Base-by-base conservation (phyloP, 2,329 filamentous ascomycete genomes). In the Boeremia lycopersici region DNA sequence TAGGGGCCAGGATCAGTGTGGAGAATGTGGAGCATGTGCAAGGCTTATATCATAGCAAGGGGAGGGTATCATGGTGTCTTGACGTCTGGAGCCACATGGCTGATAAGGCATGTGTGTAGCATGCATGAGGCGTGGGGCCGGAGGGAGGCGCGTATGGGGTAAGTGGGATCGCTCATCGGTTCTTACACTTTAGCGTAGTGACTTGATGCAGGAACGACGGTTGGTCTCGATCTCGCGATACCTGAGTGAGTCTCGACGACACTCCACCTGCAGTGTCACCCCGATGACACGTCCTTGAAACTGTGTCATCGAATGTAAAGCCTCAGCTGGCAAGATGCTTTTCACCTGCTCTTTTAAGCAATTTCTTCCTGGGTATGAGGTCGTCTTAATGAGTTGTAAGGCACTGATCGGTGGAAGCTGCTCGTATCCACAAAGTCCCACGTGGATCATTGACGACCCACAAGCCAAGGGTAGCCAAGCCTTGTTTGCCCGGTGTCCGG, bases 251-350 rank as follows among this genome's bases (percentile, higher is more conserved):
- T 49, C 46, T 47, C 41, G 46, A 50, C 35, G 17, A 36, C 26
- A 46, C 13, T 26, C 6, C 35, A 29, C 33, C 52, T 55, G 52
- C 42, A 41, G 52, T 55, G 52, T 55, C 47, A 55, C 52, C 52
- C 26, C 26, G 12, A 55, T 55, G 46, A 39, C 19, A 50, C 52
- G 17, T 41, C 31, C 31, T n/a, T 50, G 46, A 55, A 55, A 55
- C 52, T 29, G 52, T 50, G n/a, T 35, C 35, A 55, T 50, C 36
- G 23, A 29, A 29, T 26, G 13, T 11, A 26, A 42, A 35, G 39
- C 15, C 19, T 19, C 26, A 8, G 12, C 17, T 47, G 8, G 19
- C 43, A 48, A 13, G 23, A 34, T 45, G 34, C 34, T 39, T 23
- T 34, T 28, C 12, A 48, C 34, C 40, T 29, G 33, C 34, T 39